These are phyloP conservation scores for Lunasporangiospora selenospora DNA, from an alignment of 192 early-diverging fungal species.

Conservation along the genomic window DNA sequence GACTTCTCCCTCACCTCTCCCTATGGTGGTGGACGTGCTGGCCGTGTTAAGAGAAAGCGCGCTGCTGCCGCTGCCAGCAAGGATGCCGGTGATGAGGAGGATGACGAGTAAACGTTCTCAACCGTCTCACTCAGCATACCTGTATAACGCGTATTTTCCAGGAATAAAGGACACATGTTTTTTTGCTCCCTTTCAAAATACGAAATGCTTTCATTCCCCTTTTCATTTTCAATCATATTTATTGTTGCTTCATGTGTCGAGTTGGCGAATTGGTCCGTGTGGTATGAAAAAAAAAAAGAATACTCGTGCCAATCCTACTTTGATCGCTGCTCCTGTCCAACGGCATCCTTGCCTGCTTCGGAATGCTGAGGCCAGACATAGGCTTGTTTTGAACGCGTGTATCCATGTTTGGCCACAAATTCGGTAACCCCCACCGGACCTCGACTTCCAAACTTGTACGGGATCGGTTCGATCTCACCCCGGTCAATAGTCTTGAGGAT, in stretches of 20 bases:
- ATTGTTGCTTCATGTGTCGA: no score
- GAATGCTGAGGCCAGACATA: slow-evolving; percentile 58
- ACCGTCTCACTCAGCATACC: no score
- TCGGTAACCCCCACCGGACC: slow-evolving; percentile 77
- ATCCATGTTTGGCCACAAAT: slow-evolving; percentile 66
- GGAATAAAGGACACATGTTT: no score
- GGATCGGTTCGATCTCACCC: slow-evolving; percentile 50
- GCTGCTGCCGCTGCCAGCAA: slow-evolving; percentile 70
- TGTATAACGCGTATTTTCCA: no score
- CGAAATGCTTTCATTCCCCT: no score
- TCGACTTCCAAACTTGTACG: slow-evolving; percentile 83
- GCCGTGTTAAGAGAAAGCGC: slow-evolving; percentile 97
- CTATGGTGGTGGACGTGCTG: slow-evolving; percentile 97
- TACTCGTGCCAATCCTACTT: no score
- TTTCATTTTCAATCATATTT: no score
- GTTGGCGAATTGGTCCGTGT: no score
- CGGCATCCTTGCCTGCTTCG: no score
- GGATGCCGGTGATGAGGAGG: slow-evolving; percentile 64
- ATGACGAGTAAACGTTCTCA: slow-evolving; percentile 74
- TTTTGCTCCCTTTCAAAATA: no score
- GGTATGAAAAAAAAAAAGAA: no score
- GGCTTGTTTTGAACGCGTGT: slow-evolving; percentile 21
- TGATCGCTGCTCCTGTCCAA: slow-evolving; percentile 40
- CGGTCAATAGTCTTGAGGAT: slow-evolving; percentile 78
- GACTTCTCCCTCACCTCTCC: slow-evolving; percentile 85